Conservation (phyloP, 2,329 filamentous ascomycete species). For the Metarhizium robertsii region DNA sequence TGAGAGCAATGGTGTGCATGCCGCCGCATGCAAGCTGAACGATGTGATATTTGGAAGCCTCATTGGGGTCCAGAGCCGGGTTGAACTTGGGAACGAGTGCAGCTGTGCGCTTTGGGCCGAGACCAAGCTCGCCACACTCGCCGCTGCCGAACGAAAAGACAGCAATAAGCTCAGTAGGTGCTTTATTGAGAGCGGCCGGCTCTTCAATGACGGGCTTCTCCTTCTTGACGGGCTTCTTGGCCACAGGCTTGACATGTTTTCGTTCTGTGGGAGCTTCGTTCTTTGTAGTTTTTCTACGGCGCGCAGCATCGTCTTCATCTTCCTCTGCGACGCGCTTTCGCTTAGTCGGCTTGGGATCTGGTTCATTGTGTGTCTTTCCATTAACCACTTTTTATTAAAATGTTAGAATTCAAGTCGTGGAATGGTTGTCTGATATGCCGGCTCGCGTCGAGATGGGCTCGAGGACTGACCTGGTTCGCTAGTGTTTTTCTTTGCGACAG, state of each 20-base stretch:
- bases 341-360: slow-evolving; percentile 3
- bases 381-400: neutral
- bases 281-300: slow-evolving; percentile 5
- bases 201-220: slow-evolving; percentile 24
- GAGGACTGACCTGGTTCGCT: slow-evolving; percentile 6
- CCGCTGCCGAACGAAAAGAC: slow-evolving; percentile 77
- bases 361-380: neutral
- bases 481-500: slow-evolving; percentile 1
- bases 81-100: slow-evolving; percentile 32
- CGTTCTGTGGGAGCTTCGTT: slow-evolving; percentile 1
- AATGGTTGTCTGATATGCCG: neutral
- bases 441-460: neutral
- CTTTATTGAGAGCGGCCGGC: slow-evolving; percentile 6
- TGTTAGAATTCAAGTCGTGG: neutral
- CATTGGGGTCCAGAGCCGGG: slow-evolving; percentile 68
- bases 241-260: slow-evolving; percentile 1
- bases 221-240: slow-evolving; percentile 3
- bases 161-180: slow-evolving; percentile 55
- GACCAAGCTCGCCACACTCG: slow-evolving; percentile 70
- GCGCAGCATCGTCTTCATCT: slow-evolving; percentile 1
- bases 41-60: slow-evolving; percentile 49
- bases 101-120: slow-evolving; percentile 48
- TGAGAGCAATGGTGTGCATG: slow-evolving; percentile 73
- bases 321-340: slow-evolving; percentile 8
- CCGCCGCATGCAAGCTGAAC: slow-evolving; percentile 71